Percentiles rank a stretch among this genome's conserved stretches.
Conservation (phyloP, 176 grass and related monocot genomes). For the Rhynchospora pubera region DNA sequence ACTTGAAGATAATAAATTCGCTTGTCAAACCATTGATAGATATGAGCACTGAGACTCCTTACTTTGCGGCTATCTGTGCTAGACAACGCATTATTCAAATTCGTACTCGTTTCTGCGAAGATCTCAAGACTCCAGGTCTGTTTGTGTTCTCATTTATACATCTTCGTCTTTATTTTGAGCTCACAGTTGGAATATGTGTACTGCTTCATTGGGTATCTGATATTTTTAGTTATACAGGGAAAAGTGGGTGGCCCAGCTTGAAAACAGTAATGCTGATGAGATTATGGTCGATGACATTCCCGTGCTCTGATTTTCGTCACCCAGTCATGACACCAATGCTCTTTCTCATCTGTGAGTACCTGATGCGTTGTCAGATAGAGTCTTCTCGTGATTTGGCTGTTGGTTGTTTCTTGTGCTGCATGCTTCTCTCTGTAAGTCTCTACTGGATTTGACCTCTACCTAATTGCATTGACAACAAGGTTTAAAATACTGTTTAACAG, state of each 20-base stretch:
- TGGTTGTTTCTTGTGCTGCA: slow-evolving; percentile 90
- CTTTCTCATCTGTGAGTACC: slow-evolving; percentile 76
- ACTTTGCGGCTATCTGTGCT: slow-evolving; percentile 95
- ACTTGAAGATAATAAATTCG: slow-evolving; percentile 62
- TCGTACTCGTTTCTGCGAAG: slow-evolving; percentile 56
- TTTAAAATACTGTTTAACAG: no score
- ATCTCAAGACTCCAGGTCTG: slow-evolving; percentile 72
- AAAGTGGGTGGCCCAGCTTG: slow-evolving; percentile 80
- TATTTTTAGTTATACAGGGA: slow-evolving; percentile 34
- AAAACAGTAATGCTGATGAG: slow-evolving; percentile 86
- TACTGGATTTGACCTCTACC: background rate
- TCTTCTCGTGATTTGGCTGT: slow-evolving; percentile 63
- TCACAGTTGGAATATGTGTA: background rate
- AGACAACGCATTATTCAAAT: slow-evolving; percentile 66
- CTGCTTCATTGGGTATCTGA: background rate
- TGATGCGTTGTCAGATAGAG: slow-evolving; percentile 85
- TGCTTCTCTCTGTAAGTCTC: slow-evolving; percentile 61
- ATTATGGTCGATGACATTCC: slow-evolving; percentile 90
- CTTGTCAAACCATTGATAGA: slow-evolving; percentile 92
- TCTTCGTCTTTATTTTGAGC: background rate
- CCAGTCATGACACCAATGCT: slow-evolving; percentile 79
- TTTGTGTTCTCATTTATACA: slow-evolving; percentile 15
- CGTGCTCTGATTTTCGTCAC: slow-evolving; percentile 81
- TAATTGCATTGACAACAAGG: background rate
- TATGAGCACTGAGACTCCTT: slow-evolving; percentile 88